A percentile compares a stretch with the other conserved stretches of the same genome.
Evolutionary conservation across 2,329 filamentous ascomycete genomes (phyloP).

Genomic region (Arthrobotrys iridis): DNA sequence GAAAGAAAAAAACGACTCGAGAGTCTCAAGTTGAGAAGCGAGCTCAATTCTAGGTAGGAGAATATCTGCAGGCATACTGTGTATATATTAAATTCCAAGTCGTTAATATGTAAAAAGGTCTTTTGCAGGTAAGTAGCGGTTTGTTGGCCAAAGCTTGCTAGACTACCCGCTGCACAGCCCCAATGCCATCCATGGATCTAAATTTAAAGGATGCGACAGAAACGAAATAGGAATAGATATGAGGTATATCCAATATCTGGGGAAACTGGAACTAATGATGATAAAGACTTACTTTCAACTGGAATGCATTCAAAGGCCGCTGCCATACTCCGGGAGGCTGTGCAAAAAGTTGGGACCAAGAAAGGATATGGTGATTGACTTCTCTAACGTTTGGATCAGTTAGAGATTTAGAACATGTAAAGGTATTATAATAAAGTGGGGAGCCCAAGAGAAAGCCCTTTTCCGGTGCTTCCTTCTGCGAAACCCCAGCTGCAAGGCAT

Average conservation of each 20-base stretch:
- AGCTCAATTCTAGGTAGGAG: constrained; percentile 50
- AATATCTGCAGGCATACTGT: constrained; percentile 53
- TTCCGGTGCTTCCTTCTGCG: constrained; percentile 34
- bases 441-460: constrained; percentile 51
- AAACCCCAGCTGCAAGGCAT: constrained; percentile 48
- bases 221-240: constrained; percentile 54
- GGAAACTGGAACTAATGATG: constrained; percentile 21
- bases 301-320: constrained; percentile 51
- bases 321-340: constrained; percentile 53
- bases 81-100: constrained; percentile 32
- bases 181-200: constrained; percentile 52
- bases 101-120: constrained; percentile 37
- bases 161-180: constrained; percentile 54
- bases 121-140: constrained; percentile 21
- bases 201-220: constrained; percentile 45
- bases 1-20: constrained; percentile 40
- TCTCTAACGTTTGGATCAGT: constrained; percentile 29
- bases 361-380: constrained; percentile 53
- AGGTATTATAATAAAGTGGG: constrained; percentile 54
- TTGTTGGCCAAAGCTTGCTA: constrained; percentile 54
- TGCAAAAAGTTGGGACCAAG: constrained; percentile 51
- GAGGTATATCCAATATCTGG: constrained; percentile 35
- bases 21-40: constrained; percentile 52
- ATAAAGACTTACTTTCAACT: constrained; percentile 51
- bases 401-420: constrained; percentile 48